Conservation (phyloP, 257 asterid species). For the Misopates orontium region DNA sequence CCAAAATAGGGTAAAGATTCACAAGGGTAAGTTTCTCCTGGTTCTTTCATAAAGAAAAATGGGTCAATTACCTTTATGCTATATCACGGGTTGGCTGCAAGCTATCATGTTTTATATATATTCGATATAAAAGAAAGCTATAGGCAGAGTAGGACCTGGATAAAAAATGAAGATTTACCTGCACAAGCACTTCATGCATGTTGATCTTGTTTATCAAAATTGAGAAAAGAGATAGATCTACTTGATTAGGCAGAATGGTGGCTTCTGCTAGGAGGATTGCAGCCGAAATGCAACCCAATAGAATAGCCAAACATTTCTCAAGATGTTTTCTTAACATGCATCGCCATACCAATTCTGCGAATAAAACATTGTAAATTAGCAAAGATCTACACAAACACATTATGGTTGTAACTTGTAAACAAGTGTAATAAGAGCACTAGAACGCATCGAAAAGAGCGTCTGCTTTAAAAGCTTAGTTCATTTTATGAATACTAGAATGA, state of each 20-base stretch:
- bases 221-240: conserved; percentile 78
- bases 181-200: conserved; percentile 56
- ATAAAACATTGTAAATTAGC: conserved; percentile 19
- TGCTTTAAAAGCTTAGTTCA: background rate
- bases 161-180: conserved; percentile 45
- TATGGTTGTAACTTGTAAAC: no score
- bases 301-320: conserved; percentile 54
- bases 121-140: background rate
- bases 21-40: no score
- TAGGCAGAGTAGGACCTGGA: background rate
- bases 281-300: conserved; percentile 69
- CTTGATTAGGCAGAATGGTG: conserved; percentile 65
- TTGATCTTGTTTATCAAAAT: conserved; percentile 50
- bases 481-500: background rate
- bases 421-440: background rate
- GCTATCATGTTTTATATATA: background rate
- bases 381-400: background rate
- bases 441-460: background rate
- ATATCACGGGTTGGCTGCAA: background rate
- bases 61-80: background rate
- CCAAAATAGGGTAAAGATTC: no score
- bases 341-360: conserved; percentile 70
- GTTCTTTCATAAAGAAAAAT: background rate
- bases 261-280: conserved; percentile 87
- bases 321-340: conserved; percentile 62